phyloP scores from a whole-genome alignment of 2,329 filamentous ascomycete species.

The Talaromyces piceae region DNA sequence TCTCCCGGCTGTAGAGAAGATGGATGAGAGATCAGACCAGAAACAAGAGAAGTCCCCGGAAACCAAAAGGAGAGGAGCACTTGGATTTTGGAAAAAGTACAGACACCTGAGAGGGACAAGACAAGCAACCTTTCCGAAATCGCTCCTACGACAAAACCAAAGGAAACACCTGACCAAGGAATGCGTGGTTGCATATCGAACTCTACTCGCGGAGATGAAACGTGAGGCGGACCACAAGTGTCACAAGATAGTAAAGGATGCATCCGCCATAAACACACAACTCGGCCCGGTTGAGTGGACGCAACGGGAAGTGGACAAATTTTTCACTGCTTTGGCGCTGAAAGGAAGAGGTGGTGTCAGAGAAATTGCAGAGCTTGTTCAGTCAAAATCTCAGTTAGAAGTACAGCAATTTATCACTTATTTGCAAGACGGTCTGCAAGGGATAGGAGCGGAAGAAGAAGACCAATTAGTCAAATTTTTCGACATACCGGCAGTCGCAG shows the following conservation, averaged over 20 bases:
- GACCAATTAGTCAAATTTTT: not conserved
- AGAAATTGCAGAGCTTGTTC: slow-evolving; percentile 56
- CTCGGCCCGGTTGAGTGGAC: slow-evolving; percentile 56
- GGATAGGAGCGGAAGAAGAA: not conserved
- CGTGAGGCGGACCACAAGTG: not conserved
- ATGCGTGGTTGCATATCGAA: slow-evolving; percentile 45
- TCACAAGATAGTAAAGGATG: not conserved
- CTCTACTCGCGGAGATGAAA: slow-evolving; percentile 47
- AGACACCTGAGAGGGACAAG: not conserved
- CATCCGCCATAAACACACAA: not conserved
- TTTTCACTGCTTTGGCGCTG: slow-evolving; percentile 60
- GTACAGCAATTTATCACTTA: slow-evolving; percentile 61
- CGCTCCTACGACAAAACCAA: not conserved
- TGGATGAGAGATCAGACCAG: not conserved
- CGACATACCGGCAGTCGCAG: slow-evolving; percentile 64
- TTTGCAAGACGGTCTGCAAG: slow-evolving; percentile 44
- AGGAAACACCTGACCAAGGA: slow-evolving; percentile 22
- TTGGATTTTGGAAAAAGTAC: not conserved
- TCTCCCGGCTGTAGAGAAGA: not conserved
- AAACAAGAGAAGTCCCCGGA: not conserved
- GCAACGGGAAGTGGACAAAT: slow-evolving; percentile 57
- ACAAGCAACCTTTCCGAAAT: not conserved
- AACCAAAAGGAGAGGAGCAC: not conserved
- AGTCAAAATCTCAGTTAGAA: slow-evolving; percentile 67
- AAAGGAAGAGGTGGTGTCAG: slow-evolving; percentile 57